These are phyloP conservation scores for Entelexis paramagnoliae DNA, from an alignment of 1,139 yeast genomes.

Conservation along the genomic window DNA sequence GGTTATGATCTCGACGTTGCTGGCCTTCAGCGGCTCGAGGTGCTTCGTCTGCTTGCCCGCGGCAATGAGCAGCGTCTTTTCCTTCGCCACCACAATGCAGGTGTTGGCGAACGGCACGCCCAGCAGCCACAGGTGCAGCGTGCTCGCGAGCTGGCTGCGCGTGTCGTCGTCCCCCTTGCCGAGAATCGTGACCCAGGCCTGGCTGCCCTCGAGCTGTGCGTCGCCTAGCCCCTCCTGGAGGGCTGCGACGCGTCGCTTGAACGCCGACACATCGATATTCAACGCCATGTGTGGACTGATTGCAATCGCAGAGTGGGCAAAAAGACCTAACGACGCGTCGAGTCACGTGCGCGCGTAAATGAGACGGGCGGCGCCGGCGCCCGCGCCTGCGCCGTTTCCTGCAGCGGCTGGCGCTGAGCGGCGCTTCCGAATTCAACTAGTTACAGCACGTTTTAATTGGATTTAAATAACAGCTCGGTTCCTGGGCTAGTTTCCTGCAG, in stretches of 20 bases:
- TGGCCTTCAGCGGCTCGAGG: slow-evolving; percentile 45
- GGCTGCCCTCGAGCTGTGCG: slow-evolving; percentile 28
- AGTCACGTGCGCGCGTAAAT: background rate
- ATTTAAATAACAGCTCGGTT: too few relatives aligned
- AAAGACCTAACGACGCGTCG: background rate
- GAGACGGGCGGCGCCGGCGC: background rate
- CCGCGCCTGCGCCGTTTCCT: background rate
- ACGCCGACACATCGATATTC: slow-evolving; percentile 37
- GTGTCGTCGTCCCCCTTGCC: slow-evolving; percentile 83
- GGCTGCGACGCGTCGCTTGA: slow-evolving; percentile 37
- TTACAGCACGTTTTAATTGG: too few relatives aligned
- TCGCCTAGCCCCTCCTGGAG: slow-evolving; percentile 34
- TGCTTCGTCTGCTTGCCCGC: slow-evolving; percentile 83
- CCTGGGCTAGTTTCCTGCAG: too few relatives aligned
- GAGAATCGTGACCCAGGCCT: slow-evolving; percentile 50
- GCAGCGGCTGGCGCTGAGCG: too few relatives aligned
- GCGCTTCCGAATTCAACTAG: too few relatives aligned
- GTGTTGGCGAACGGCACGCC: slow-evolving; percentile 96
- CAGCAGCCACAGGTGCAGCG: slow-evolving; percentile 80
- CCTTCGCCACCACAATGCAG: slow-evolving; percentile 53
- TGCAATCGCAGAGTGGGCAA: background rate
- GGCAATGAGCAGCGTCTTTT: slow-evolving; percentile 58
- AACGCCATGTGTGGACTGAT: slow-evolving; percentile 21
- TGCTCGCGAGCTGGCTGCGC: slow-evolving; percentile 83
- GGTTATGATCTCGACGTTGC: slow-evolving; percentile 58